These are phyloP conservation scores for Phytophthora rubi DNA, from an alignment of 352 stramenopile genomes.

Conservation along the genomic window DNA sequence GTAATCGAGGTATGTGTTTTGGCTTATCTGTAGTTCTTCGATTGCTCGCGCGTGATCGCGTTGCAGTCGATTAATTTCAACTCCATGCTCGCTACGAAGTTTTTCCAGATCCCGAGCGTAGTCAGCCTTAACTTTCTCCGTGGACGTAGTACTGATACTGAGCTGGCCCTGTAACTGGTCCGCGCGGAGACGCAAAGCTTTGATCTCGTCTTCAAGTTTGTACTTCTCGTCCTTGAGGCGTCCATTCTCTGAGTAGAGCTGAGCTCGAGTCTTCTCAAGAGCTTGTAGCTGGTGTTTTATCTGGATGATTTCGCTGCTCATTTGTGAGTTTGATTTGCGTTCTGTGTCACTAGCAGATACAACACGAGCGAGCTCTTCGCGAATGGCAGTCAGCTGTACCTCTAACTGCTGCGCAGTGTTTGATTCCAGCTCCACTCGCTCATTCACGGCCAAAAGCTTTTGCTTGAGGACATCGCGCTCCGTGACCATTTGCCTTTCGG, in stretches of 20 bases:
- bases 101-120: conserved; percentile 58
- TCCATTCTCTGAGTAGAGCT: conserved; percentile 49
- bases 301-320: conserved; percentile 58
- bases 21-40: conserved; percentile 48
- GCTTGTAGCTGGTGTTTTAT: conserved; percentile 62
- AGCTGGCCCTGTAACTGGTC: conserved; percentile 50
- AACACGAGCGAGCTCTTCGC: conserved; percentile 55
- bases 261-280: conserved; percentile 50
- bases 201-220: conserved; percentile 41
- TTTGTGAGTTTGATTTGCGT: conserved; percentile 32
- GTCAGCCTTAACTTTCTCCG: conserved; percentile 52
- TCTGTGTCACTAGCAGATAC: conserved; percentile 46
- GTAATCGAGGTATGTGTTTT: conserved; percentile 54
- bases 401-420: conserved; percentile 49
- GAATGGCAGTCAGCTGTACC: conserved; percentile 48
- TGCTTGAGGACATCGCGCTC: conserved; percentile 67
- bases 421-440: conserved; percentile 51
- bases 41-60: conserved; percentile 48
- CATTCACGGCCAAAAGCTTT: conserved; percentile 44
- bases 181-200: conserved; percentile 40
- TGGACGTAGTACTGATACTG: conserved; percentile 32
- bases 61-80: conserved; percentile 52
- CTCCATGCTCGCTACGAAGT: conserved; percentile 42
- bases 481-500: conserved; percentile 44
- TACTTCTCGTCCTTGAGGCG: conserved; percentile 46